Base-by-base conservation (phyloP, 345 rosid genomes). In the Citrus sp. region DNA sequence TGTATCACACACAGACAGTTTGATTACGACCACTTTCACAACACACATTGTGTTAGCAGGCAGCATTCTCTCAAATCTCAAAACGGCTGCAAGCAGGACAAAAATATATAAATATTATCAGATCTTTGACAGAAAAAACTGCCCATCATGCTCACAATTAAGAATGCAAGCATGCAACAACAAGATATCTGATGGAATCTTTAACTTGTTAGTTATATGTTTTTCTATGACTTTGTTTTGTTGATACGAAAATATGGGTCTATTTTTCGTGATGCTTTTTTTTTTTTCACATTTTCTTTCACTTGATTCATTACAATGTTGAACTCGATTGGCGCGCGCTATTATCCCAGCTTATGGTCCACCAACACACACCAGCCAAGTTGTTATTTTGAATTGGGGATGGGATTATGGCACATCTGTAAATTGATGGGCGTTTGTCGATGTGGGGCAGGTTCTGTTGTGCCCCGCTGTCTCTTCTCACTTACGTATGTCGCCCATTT, bases 1-100 rank as follows among this genome's bases (percentile, higher is more conserved):
- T 80, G 84, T 76, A 84, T 80, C 84, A 55, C 84, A 55, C 84
- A 55, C 82, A 55, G 83, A 61, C 82, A 49, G 76, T 42, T 32
- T 60, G 69, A 35, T 63, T 25, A 74, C 71, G 77, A 27, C n/a
- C 28, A 46, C 21, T 60, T 28, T 9, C 3, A 22, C 34, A 32
- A 32, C 34, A 32, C 70, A 40, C 32, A 13, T 63, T 37, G 51
- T 24, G 18, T 13, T 56, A 2, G 19, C 9, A 7, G 37, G 19
- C 9, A 37, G 37, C 18, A 2, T 13, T 59, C 25, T 28, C 67
- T 63, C 35, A 13, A 63, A 21, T 19, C 30, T 8, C 9, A 24
- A 24, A 19, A 18, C 9, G 18, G 8, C 37, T 35, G 7, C 58
- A 25, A 37, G 30, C 3, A 18, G 74, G 49, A 60, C 67, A 61